These are phyloP conservation scores for Favolaschia claudopus DNA, from an alignment of 768 basidiomycete species.

Conservation along the genomic window DNA sequence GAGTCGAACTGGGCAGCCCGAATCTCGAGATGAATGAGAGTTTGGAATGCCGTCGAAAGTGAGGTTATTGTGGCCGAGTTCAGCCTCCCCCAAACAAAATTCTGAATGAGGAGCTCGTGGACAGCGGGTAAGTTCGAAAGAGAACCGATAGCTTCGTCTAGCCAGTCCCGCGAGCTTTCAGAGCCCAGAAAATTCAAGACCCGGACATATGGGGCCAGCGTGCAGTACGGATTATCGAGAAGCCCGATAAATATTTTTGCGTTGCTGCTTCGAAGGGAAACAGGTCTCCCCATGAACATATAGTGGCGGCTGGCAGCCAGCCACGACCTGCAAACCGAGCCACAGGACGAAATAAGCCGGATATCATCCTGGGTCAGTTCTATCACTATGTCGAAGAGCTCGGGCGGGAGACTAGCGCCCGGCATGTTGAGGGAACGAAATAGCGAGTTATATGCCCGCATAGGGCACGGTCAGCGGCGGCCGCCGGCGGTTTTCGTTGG, in stretches of 20 bases:
- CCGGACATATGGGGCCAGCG: conserved; percentile 13
- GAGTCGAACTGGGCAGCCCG: conserved; percentile 21
- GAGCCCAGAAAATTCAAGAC: conserved; percentile 14
- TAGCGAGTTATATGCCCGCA: background rate
- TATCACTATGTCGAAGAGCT: conserved; percentile 24
- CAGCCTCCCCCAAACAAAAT: conserved; percentile 19
- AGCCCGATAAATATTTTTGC: conserved; percentile 13
- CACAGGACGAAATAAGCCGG: conserved; percentile 3
- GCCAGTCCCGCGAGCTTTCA: conserved; percentile 6
- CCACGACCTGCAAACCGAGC: conserved; percentile 25
- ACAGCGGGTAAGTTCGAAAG: conserved; percentile 18
- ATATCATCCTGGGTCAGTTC: conserved; percentile 9
- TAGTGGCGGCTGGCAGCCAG: conserved; percentile 16
- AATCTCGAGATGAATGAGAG: conserved; percentile 17
- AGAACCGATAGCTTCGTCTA: conserved; percentile 12
- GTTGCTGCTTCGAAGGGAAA: conserved; percentile 12
- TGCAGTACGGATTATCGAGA: conserved; percentile 4
- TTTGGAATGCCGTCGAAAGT: conserved; percentile 10
- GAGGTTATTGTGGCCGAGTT: conserved; percentile 10
- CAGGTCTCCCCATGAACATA: conserved; percentile 5
- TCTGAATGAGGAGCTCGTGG: conserved; percentile 13
- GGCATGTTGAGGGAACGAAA: background rate
- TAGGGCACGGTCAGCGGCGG: too few species aligned
- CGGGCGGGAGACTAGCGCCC: conserved; percentile 13
- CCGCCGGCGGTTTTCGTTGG: too few species aligned